A percentile compares a stretch with the other conserved stretches of the same genome.
Evolutionary conservation across 371 early-diverging fungal genomes (phyloP).

Genomic region (Mortierella sp.): DNA sequence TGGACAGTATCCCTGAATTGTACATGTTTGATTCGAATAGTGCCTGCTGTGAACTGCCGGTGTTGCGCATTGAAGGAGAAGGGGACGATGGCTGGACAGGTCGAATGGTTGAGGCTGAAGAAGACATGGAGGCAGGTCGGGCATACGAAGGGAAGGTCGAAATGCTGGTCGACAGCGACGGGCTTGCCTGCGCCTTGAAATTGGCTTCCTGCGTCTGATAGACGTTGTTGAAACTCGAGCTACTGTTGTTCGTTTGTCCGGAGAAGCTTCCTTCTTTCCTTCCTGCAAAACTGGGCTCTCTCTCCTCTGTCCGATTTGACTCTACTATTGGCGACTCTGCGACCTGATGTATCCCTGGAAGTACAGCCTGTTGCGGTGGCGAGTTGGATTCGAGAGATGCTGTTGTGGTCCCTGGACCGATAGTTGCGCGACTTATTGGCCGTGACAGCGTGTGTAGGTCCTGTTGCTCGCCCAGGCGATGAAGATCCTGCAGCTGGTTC

Average conservation of each 20-base stretch:
- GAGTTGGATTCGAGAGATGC: conserved; percentile 4
- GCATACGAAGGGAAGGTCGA: conserved; percentile 35
- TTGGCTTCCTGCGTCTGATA: conserved; percentile 3
- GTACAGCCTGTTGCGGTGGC: not conserved
- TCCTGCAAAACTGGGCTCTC: conserved; percentile 8
- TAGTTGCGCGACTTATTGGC: conserved; percentile 2
- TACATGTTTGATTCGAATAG: conserved; percentile 24
- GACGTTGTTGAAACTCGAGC: conserved; percentile 23
- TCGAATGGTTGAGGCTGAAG: conserved; percentile 55
- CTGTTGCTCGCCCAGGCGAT: conserved; percentile 62
- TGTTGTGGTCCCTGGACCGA: conserved; percentile 30
- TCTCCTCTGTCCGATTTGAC: not conserved
- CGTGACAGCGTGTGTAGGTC: conserved; percentile 20
- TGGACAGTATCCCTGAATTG: conserved; percentile 31
- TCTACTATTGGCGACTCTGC: conserved; percentile 12
- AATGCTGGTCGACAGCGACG: conserved; percentile 45
- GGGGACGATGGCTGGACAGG: conserved; percentile 47
- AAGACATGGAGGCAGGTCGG: conserved; percentile 46
- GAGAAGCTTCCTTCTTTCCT: not conserved
- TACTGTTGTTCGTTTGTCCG: conserved; percentile 14
- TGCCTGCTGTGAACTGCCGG: conserved; percentile 18
- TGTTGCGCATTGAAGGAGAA: conserved; percentile 30
- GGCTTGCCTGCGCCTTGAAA: conserved; percentile 40
- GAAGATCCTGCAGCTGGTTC: conserved; percentile 73
- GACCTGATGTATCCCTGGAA: not conserved